These are phyloP conservation scores for Pseudogymnoascus sp. DNA, from an alignment of 2,329 filamentous ascomycete species.

Conservation along the genomic window DNA sequence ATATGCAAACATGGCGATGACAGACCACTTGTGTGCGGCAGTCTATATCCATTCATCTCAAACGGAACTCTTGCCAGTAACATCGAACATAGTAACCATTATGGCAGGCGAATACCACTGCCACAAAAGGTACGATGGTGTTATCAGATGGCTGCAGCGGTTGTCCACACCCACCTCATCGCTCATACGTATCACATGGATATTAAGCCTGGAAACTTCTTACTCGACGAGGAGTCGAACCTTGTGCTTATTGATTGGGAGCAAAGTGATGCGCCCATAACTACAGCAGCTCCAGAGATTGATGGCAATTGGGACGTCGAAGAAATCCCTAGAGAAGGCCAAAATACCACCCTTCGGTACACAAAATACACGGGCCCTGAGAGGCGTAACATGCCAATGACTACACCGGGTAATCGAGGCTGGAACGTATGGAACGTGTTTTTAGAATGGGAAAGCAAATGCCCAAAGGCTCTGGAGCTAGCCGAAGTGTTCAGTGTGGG, in stretches of 20 bases:
- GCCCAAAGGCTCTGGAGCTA: neutral
- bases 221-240: constrained; percentile 17
- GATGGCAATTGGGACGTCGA: neutral
- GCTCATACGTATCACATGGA: constrained; percentile 25
- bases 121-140: neutral
- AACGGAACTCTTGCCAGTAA: neutral
- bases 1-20: neutral
- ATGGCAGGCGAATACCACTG: neutral
- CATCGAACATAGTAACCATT: neutral
- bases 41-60: neutral
- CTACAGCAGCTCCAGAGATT: constrained; percentile 10
- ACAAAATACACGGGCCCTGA: neutral
- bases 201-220: constrained; percentile 26
- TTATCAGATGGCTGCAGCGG: neutral
- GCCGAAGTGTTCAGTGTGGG: neutral
- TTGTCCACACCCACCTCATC: neutral
- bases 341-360: neutral
- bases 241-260: constrained; percentile 23
- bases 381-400: neutral
- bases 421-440: neutral
- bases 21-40: neutral
- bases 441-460: neutral
- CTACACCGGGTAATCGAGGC: neutral
- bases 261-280: constrained; percentile 20
- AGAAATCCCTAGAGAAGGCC: neutral